Evolutionary conservation across 192 early-diverging fungal species (phyloP).

Genomic region (Coemansia sp.): DNA sequence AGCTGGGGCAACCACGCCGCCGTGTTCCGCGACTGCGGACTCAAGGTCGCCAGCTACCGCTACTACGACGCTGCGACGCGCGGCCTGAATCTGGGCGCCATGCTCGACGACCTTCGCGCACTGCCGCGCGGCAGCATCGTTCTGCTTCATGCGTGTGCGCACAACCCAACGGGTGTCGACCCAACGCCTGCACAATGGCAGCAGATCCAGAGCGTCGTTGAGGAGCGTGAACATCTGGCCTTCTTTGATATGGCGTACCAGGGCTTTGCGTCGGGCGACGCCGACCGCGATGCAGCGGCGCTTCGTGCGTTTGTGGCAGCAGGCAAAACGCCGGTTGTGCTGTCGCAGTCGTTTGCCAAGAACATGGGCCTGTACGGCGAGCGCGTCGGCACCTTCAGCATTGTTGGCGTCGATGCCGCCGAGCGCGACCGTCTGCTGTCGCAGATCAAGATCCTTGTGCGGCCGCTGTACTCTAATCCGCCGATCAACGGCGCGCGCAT

Average conservation of each 20-base stretch:
- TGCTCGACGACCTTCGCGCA: conserved; percentile 87
- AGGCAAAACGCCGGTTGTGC: conserved; percentile 69
- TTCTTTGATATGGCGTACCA: conserved; percentile 99
- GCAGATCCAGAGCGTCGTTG: conserved; percentile 76
- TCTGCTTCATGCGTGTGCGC: conserved; percentile 97
- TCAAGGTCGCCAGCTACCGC: conserved; percentile 84
- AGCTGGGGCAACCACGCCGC: conserved; percentile 98
- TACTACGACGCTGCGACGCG: conserved; percentile 95
- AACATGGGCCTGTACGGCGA: conserved; percentile 99
- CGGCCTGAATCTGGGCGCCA: conserved; percentile 88
- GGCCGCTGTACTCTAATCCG: conserved; percentile 99
- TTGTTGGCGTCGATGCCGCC: conserved; percentile 71
- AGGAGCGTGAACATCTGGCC: conserved; percentile 78
- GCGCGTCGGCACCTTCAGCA: conserved; percentile 88
- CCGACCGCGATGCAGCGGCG: conserved; percentile 87
- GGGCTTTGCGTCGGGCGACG: conserved; percentile 96
- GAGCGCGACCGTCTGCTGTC: conserved; percentile 82
- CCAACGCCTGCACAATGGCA: conserved; percentile 91
- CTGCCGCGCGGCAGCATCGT: conserved; percentile 87
- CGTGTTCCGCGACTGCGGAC: conserved; percentile 87
- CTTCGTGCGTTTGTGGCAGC: conserved; percentile 87
- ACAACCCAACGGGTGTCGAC: conserved; percentile 99
- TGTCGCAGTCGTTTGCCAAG: conserved; percentile 98
- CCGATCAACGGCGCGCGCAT: conserved; percentile 94
- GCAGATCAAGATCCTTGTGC: conserved; percentile 94